Evolutionary conservation across 108 stramenopile genomes (phyloP), one percentile per base, ranked within the genome.

Genomic region (Pseudonitzschia delicatissima): DNA sequence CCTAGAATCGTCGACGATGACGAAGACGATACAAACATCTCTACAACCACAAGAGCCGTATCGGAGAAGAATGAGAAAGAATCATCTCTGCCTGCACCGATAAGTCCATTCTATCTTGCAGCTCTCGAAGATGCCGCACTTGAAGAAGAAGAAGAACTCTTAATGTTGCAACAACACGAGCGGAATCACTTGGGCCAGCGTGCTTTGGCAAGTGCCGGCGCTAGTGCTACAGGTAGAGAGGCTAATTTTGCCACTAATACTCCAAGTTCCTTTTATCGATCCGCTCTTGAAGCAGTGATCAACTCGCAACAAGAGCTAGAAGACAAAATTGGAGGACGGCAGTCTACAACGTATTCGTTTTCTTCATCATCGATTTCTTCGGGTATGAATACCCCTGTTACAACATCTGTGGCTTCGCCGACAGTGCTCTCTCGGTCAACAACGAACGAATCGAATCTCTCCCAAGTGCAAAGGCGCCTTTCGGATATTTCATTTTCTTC

Each of bases 221-320:
- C 7, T n/a, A 23, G n/a, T 20, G 0, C 48, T 20, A 49, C 48
- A 21, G 7, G 8, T 17, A 53, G 25, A 11, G 29, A 28, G 15
- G 0, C n/a, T 23, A 35, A 7, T 15, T n/a, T n/a, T 4, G 12
- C 53, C 1, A 27, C 23, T 27, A 15, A 0, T 15, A 12, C 53
- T 12, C 29, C 29, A 27, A 27, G 53, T 34, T 25, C 53, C 8
- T 55, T 55, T 28, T 55, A 55, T 55, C 53, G 13, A 35, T 55
- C 53, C n/a, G 53, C 53, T 8, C n/a, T 55, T 5, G 53, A 55
- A 55, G 53, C 28, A 28, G 53, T 12, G n/a, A 29, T 29, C 13
- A n/a, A 5, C 17, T 6, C 53, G 15, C 26, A 33, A 55, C 31
- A 13, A 5, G 51, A 32, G 3, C 26, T 53, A 15, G 29, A 26